Evolutionary conservation across 305 asterid species (phyloP).

Genomic region (Coffea humblotiana): DNA sequence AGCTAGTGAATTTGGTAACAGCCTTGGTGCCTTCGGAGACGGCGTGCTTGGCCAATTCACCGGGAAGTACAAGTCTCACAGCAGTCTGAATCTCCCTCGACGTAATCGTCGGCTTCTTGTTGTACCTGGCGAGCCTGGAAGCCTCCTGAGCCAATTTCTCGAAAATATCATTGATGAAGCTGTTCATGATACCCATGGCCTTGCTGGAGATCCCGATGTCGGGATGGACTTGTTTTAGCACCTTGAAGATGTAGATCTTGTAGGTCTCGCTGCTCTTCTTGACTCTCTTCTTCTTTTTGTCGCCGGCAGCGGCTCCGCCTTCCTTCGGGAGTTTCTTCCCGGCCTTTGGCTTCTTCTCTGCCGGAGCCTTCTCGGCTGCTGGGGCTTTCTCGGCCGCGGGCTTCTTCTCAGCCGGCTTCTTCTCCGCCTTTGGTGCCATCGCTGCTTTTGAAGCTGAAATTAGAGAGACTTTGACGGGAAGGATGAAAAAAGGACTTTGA

Average conservation of each 20-base stretch:
- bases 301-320: constrained; percentile 46
- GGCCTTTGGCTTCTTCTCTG: constrained; percentile 61
- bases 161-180: constrained; percentile 75
- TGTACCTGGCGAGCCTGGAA: constrained; percentile 57
- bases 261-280: constrained; percentile 62
- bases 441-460: not conserved
- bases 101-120: constrained; percentile 76
- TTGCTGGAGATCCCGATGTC: constrained; percentile 74
- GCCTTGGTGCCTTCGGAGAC: constrained; percentile 79
- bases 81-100: constrained; percentile 78
- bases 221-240: constrained; percentile 65
- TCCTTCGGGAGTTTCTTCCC: constrained; percentile 64
- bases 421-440: constrained; percentile 66
- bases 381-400: constrained; percentile 58
- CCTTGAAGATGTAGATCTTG: constrained; percentile 90
- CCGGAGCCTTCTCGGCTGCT: constrained; percentile 47
- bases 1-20: constrained; percentile 68
- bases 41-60: constrained; percentile 78
- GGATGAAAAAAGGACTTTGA: not conserved
- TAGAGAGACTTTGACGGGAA: not conserved
- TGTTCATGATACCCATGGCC: constrained; percentile 83
- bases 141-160: constrained; percentile 81
- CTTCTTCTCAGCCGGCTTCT: constrained; percentile 41
- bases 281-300: constrained; percentile 58
- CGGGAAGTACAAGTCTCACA: constrained; percentile 67